phyloP scores from a whole-genome alignment of 768 basidiomycete species.

The Lentinula guzmanii region DNA sequence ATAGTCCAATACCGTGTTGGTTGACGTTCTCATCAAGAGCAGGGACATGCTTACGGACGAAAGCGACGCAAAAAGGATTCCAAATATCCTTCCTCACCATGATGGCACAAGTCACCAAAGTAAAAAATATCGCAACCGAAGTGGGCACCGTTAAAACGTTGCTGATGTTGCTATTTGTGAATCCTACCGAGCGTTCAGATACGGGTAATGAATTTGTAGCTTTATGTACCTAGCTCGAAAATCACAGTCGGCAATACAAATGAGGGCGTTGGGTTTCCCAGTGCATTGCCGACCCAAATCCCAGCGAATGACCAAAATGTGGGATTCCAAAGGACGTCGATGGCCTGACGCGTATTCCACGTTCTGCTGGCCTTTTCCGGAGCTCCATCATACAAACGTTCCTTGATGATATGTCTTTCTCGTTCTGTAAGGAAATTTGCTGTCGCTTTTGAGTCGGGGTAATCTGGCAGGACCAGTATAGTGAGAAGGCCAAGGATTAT shows the following conservation, averaged over 20 bases:
- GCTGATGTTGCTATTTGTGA: background rate
- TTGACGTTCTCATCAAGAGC: background rate
- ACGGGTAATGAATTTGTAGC: no score
- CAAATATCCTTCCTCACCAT: background rate
- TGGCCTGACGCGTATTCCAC: conserved; percentile 1
- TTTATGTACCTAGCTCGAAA: background rate
- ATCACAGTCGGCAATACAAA: conserved; percentile 3
- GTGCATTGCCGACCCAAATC: background rate
- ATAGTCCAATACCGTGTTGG: background rate
- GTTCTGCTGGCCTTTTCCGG: background rate
- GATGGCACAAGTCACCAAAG: background rate
- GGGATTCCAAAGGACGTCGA: background rate
- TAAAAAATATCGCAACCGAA: conserved; percentile 1
- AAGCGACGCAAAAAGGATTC: conserved; percentile 3
- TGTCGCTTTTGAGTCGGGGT: background rate
- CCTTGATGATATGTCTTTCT: background rate
- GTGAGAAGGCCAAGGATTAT: background rate
- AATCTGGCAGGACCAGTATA: conserved; percentile 1
- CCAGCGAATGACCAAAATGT: conserved; percentile 3
- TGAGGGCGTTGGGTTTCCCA: conserved; percentile 1
- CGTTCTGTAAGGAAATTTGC: background rate
- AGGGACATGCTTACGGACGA: background rate
- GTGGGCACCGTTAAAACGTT: conserved; percentile 2
- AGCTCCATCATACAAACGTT: background rate
- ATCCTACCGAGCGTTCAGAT: background rate